Percentiles rank a stretch among this genome's conserved stretches.
These are phyloP conservation scores for Remersonia thermophila DNA, from an alignment of 2,329 filamentous ascomycete species.

Conservation along the genomic window DNA sequence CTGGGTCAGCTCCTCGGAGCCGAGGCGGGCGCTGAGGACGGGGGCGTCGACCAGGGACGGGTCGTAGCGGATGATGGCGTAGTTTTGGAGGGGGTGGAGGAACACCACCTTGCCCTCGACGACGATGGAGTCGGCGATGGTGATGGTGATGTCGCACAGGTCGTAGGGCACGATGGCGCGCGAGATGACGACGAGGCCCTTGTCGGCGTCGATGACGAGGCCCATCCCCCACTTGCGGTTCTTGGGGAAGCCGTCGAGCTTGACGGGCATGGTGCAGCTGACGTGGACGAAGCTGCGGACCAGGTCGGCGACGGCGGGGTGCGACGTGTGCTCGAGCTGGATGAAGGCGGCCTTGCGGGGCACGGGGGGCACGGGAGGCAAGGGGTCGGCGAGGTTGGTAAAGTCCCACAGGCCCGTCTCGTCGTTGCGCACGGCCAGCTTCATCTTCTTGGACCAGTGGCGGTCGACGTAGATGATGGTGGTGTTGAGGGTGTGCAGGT, in stretches of 20 bases:
- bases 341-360: slow-evolving; percentile 81
- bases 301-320: slow-evolving; percentile 83
- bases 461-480: slow-evolving; percentile 85
- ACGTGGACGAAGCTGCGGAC: slow-evolving; percentile 92
- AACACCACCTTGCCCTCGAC: slow-evolving; percentile 92
- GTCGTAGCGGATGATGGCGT: slow-evolving; percentile 90
- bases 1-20: slow-evolving; percentile 72
- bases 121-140: slow-evolving; percentile 91
- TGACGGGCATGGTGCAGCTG: slow-evolving; percentile 84
- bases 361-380: slow-evolving; percentile 61
- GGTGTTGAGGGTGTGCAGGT: slow-evolving; percentile 88
- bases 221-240: slow-evolving; percentile 92
- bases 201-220: slow-evolving; percentile 91
- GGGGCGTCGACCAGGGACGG: slow-evolving; percentile 86
- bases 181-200: slow-evolving; percentile 88
- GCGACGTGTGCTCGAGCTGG: slow-evolving; percentile 74
- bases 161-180: slow-evolving; percentile 92
- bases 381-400: slow-evolving; percentile 64
- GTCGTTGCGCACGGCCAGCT: slow-evolving; percentile 83
- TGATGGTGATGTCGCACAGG: slow-evolving; percentile 89
- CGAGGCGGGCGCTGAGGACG: slow-evolving; percentile 77
- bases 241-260: slow-evolving; percentile 95
- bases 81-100: slow-evolving; percentile 93
- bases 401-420: slow-evolving; percentile 90
- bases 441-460: slow-evolving; percentile 94